phyloP scores from a whole-genome alignment of 108 stramenopile genomes.

The Cylindrotheca fusiformis region DNA sequence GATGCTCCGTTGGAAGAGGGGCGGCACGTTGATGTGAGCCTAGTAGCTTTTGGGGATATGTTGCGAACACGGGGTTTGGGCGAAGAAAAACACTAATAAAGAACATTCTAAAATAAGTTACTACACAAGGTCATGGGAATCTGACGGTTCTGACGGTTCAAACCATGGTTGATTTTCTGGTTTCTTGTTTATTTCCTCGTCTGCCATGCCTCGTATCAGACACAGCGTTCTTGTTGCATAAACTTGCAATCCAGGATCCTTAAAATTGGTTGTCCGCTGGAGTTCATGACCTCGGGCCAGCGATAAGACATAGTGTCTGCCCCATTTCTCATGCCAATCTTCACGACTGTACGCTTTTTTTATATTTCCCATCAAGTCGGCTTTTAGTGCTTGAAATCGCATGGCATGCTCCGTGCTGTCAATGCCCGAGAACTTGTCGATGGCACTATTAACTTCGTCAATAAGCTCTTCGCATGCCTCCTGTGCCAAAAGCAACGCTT shows the following conservation, averaged over 20 bases:
- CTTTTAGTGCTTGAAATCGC: conserved; percentile 2
- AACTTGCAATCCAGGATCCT: conserved; percentile 40
- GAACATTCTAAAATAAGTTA: too few species aligned
- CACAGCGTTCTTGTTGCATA: conserved; percentile 17
- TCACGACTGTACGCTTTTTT: conserved; percentile 4
- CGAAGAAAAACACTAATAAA: too few species aligned
- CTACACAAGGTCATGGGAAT: too few species aligned
- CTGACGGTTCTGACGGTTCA: too few species aligned
- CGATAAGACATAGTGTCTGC: conserved; percentile 31
- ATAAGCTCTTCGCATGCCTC: background rate
- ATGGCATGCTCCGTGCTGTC: background rate
- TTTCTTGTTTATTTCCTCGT: background rate
- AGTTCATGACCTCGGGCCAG: conserved; percentile 28
- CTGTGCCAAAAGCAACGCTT: background rate
- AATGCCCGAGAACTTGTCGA: background rate
- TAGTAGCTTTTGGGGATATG: background rate
- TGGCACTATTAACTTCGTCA: background rate
- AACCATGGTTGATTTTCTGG: background rate
- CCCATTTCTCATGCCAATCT: conserved; percentile 25
- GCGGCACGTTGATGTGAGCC: background rate
- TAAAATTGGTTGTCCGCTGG: conserved; percentile 39
- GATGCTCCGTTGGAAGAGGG: conserved; percentile 1
- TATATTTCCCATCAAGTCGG: conserved; percentile 16
- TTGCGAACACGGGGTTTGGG: conserved; percentile 3
- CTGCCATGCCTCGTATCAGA: conserved; percentile 18